Conservation (phyloP, 192 early-diverging fungal genomes). For the Coemansia sp. region DNA sequence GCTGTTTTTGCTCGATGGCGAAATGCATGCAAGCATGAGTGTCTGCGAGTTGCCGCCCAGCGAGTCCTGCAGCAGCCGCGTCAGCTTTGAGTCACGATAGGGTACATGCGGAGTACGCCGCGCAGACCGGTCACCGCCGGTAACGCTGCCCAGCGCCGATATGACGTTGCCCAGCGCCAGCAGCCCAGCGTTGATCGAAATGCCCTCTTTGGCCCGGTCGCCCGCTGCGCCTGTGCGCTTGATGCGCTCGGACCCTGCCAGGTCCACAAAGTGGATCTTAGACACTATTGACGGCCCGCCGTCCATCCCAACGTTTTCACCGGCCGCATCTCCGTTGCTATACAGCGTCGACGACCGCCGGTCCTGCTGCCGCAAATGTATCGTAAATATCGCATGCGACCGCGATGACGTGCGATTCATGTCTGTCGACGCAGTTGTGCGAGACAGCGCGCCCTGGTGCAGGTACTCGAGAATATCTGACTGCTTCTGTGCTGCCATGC, state of each 20-base stretch:
- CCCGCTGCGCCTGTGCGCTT: slow-evolving; percentile 93
- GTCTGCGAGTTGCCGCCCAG: slow-evolving; percentile 95
- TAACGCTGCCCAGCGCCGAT: slow-evolving; percentile 78
- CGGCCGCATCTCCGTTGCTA: not conserved
- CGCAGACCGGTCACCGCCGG: slow-evolving; percentile 1
- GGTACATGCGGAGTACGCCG: slow-evolving; percentile 58
- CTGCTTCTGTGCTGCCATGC: slow-evolving; percentile 58
- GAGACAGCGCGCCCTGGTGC: slow-evolving; percentile 67
- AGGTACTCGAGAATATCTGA: slow-evolving; percentile 69
- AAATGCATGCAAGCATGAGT: slow-evolving; percentile 94
- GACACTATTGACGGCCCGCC: slow-evolving; percentile 54
- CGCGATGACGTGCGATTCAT: slow-evolving; percentile 95
- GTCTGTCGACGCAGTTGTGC: slow-evolving; percentile 91
- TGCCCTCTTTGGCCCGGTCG: slow-evolving; percentile 94
- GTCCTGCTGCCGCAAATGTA: slow-evolving; percentile 79
- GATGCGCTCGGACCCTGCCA: slow-evolving; percentile 94
- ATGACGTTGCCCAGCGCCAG: slow-evolving; percentile 98
- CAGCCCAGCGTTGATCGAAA: slow-evolving; percentile 95
- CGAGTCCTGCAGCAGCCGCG: slow-evolving; percentile 91
- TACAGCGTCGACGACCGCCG: slow-evolving; percentile 35
- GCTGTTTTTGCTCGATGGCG: slow-evolving; percentile 81
- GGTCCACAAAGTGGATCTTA: slow-evolving; percentile 98
- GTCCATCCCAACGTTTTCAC: not conserved
- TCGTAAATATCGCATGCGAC: slow-evolving; percentile 96
- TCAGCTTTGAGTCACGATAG: slow-evolving; percentile 97